Evolutionary conservation across 192 early-diverging fungal genomes (phyloP), one percentile per base, ranked within the genome.

Genomic region (Haplosporangium gracile): DNA sequence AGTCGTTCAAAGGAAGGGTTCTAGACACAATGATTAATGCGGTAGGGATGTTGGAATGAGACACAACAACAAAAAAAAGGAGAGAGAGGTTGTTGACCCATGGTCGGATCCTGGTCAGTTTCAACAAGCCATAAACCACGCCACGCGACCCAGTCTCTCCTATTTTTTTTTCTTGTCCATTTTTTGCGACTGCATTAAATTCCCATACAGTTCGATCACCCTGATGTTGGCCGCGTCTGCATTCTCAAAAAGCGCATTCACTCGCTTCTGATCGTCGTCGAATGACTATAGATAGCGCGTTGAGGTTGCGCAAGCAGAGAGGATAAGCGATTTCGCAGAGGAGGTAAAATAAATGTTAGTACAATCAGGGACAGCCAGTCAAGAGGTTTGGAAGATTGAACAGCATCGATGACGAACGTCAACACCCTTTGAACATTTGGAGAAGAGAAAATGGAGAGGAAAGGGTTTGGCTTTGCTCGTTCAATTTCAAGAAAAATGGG

Each of bases 1-100:
- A 93, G 76, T 98, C 96, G 63, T 96, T 93, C 73, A 97, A 87
- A 29, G 94, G 92, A 29, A 98, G 91, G 24, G 90, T 89, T 81
- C 91, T 92, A 53, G 29, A 70, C 3, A 72, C 36, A 20, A 49
- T 71, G 22, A n/a, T 29, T 10, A n/a, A 73, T 4, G 15, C 15
- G 26, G 26, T 0, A 26, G 26, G 43, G 6, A 15, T 42, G 3
- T 42, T n/a, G 49, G 47, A 40, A 57, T 15, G 47, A 16, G 4
- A 51, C 20, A 51, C 9, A 73, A 65, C 10, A 9, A 29, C n/a
- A 71, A 47, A n/a, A 82, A 80, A 74, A 65, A 65, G 60, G 60
- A 32, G 40, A 43, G 29, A 18, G 69, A 45, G 5, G 26, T 51
- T 26, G 43, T 42, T 72, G 34, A 24, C n/a, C n/a, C 76, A 74